Base-by-base conservation (phyloP, 352 stramenopile species). In the Blastocystis sp. region DNA sequence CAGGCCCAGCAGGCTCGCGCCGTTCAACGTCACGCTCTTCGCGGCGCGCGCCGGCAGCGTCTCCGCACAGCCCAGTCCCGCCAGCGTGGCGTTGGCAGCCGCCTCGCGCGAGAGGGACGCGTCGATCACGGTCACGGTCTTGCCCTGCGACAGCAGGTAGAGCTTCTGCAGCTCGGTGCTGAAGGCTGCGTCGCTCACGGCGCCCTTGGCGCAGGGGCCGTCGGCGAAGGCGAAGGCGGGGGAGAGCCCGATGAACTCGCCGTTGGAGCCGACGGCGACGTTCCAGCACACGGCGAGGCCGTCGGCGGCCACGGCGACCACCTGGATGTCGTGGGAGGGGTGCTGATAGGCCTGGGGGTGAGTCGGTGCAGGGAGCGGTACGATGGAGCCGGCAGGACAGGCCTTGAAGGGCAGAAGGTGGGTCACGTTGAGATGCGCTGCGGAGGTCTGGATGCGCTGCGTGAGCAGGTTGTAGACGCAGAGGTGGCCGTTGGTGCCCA, bases 391-490 rank as follows among this genome's bases (percentile, higher is more conserved):
- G 38, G 41, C n/a, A 23, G 28, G 11, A 2, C 19, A 3, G 2
- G 28, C 17, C 23, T 64, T 62, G 71, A 66, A 81, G 60, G 71
- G 71, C n/a, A 59, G 28, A 14, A 81, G 53, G 71, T 52, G 40
- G 2, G 28, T 21, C 21, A 64, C 48, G 60, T 81, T 64, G 2
- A 64, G 71, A 21, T 65, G 48, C n/a, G 48, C 43, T 1, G 66
- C 71, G 17, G 71, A 81, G 38, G n/a, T 60, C 43, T 65, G 48
- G 53, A 81, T 81, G n/a, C 17, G 9, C 38, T 81, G 64, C 38
- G 28, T 21, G n/a, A 81, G 19, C 3, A 60, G 41, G 60, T 81
- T 60, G 71, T 65, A 81, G 48, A 81, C 71, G 45, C 71, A 81
- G n/a, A 81, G 71, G 23, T 66, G 34, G 11, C 71, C 71, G 38